Evolutionary conservation across 2,329 filamentous ascomycete species (phyloP).

Genomic region (Paraphoma sp.): DNA sequence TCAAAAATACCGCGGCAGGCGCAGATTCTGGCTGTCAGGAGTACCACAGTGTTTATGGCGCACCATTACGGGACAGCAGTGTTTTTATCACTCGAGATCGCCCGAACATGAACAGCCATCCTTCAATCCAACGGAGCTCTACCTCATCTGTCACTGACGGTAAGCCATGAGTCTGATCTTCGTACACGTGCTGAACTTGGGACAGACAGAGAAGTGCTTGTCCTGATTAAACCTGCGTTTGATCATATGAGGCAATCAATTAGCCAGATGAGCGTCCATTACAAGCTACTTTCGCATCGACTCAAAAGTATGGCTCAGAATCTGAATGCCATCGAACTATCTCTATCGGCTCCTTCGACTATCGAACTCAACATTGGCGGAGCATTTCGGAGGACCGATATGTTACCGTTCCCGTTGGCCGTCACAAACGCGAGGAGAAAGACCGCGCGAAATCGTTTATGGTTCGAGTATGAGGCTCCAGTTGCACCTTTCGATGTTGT

Average conservation of each 20-base stretch:
- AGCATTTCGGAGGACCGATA: not conserved
- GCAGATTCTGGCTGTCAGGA: no score
- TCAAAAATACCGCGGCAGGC: slow-evolving; percentile 8
- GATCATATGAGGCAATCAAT: not conserved
- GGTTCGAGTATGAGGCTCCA: slow-evolving; percentile 10
- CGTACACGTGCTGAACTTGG: not conserved
- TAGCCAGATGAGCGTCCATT: not conserved
- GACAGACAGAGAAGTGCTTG: not conserved
- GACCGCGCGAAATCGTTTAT: slow-evolving; percentile 12
- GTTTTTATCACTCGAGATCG: slow-evolving; percentile 35
- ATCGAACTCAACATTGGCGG: not conserved
- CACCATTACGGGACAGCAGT: slow-evolving; percentile 6
- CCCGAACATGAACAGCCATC: slow-evolving; percentile 27
- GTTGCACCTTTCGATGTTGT: not conserved
- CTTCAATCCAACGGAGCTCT: not conserved
- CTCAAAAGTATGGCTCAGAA: not conserved
- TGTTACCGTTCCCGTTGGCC: slow-evolving; percentile 7
- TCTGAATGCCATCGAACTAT: not conserved
- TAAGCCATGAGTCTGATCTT: not conserved
- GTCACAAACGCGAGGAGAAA: slow-evolving; percentile 1
- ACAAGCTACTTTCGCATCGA: not conserved
- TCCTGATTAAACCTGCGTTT: not conserved
- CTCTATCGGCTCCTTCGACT: no score
- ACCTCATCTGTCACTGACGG: not conserved
- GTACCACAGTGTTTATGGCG: not conserved